Percentiles rank a stretch among this genome's conserved stretches.
Evolutionary conservation across 202 grass and related monocot species (phyloP).

Genomic region (Schoenoplectus triqueter): DNA sequence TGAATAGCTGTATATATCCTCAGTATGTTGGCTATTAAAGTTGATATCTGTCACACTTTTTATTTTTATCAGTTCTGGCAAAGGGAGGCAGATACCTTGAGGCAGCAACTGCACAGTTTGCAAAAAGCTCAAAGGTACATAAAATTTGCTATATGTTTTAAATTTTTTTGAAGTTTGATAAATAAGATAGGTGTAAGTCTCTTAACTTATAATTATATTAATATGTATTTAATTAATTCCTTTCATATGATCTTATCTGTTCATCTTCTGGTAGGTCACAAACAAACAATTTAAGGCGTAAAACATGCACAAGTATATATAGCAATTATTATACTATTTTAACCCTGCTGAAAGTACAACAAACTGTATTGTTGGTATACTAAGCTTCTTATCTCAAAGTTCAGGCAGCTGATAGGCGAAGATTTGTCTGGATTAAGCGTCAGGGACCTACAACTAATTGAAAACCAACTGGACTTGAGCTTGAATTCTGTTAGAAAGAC

Average conservation of each 20-base stretch:
- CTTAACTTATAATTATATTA: neutral
- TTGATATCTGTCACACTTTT: constrained; percentile 2
- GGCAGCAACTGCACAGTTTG: constrained; percentile 87
- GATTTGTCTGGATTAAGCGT: constrained; percentile 67
- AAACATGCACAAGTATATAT: neutral
- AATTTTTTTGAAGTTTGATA: neutral
- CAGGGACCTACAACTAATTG: constrained; percentile 68
- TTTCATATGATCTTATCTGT: neutral
- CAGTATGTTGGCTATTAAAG: neutral
- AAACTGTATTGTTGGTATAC: neutral
- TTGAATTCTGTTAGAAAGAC: constrained; percentile 56
- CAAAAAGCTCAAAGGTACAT: constrained; percentile 83
- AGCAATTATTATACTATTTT: neutral
- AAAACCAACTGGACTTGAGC: constrained; percentile 75
- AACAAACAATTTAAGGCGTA: neutral
- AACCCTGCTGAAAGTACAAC: neutral
- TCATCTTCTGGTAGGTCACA: neutral
- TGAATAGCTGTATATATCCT: neutral
- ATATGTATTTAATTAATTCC: neutral
- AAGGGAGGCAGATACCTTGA: constrained; percentile 83
- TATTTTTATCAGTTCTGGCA: constrained; percentile 67
- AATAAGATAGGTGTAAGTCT: neutral
- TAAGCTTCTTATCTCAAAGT: constrained; percentile 31
- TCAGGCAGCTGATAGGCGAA: constrained; percentile 87
- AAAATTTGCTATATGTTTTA: neutral